A percentile compares a stretch with the other conserved stretches of the same genome.
Conservation (phyloP, 768 basidiomycete species). For the Hygrocybe coccinea region DNA sequence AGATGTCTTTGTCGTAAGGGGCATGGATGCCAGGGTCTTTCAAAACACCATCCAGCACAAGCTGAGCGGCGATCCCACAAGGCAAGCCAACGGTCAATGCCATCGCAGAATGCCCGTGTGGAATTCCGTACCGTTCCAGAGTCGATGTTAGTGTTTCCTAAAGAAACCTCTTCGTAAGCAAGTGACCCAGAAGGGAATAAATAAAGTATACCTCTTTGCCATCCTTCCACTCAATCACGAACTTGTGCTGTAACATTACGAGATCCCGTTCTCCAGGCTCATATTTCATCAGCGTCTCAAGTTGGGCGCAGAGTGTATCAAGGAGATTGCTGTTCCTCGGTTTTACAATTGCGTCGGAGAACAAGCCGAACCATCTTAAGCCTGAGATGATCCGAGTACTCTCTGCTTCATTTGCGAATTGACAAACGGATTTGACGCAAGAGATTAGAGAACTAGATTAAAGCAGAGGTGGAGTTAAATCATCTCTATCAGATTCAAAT, state of each 20-base stretch:
- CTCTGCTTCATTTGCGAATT: conserved; percentile 70
- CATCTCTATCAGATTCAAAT: no score
- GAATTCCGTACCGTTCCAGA: conserved; percentile 81
- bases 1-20: conserved; percentile 84
- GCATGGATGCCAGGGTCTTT: conserved; percentile 73
- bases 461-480: neutral
- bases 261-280: conserved; percentile 88
- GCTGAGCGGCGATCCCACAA: conserved; percentile 89
- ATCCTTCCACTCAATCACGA: conserved; percentile 84
- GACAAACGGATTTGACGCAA: conserved; percentile 62
- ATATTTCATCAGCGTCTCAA: conserved; percentile 92
- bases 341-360: conserved; percentile 62
- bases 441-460: conserved; percentile 60
- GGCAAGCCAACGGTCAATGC: conserved; percentile 88
- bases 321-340: conserved; percentile 73
- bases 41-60: conserved; percentile 84
- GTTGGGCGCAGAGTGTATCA: conserved; percentile 86
- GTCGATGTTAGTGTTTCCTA: conserved; percentile 88
- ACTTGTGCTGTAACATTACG: conserved; percentile 98
- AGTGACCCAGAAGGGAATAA: neutral
- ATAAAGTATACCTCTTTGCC: conserved; percentile 55
- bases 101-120: conserved; percentile 83
- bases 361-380: conserved; percentile 88
- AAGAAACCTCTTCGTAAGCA: conserved; percentile 3
- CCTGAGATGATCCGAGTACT: conserved; percentile 79